These are phyloP conservation scores for Phytopythium aichiense DNA, from an alignment of 352 stramenopile genomes.

Conservation along the genomic window DNA sequence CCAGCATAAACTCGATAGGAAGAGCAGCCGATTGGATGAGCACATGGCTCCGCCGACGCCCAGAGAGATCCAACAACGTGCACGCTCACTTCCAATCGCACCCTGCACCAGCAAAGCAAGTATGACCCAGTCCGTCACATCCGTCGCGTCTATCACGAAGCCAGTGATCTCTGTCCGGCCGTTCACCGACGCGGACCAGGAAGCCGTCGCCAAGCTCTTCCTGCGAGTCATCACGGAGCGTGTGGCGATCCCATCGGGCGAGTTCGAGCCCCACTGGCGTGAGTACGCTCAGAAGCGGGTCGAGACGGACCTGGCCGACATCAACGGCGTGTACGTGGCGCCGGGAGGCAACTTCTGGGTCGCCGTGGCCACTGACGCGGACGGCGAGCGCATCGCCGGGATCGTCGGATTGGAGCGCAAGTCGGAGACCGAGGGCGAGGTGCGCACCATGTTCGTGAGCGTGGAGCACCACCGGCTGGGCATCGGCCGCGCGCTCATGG, in stretches of 20 bases:
- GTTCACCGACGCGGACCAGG: conserved; percentile 17
- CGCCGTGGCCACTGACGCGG: conserved; percentile 2
- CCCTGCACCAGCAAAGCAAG: background rate
- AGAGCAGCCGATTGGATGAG: background rate
- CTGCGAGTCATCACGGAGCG: conserved; percentile 15
- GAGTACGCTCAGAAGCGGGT: conserved; percentile 21
- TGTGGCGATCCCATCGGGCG: conserved; percentile 2
- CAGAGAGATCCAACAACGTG: too few species aligned
- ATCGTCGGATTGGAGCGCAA: conserved; percentile 19
- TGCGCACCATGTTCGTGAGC: conserved; percentile 25
- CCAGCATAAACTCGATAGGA: background rate
- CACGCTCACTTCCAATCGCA: background rate
- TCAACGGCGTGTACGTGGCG: conserved; percentile 23
- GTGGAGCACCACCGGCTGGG: conserved; percentile 18
- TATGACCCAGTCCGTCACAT: background rate
- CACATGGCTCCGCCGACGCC: too few species aligned
- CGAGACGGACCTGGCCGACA: conserved; percentile 21
- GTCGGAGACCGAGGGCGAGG: conserved; percentile 11
- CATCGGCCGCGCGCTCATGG: conserved; percentile 18
- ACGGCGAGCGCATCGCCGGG: conserved; percentile 13
- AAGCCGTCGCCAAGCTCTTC: conserved; percentile 24
- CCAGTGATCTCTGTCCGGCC: conserved; percentile 19
- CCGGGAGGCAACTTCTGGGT: conserved; percentile 27
- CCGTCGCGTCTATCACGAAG: background rate
- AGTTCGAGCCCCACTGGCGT: conserved; percentile 11